Base-by-base conservation (phyloP, 2,329 filamentous ascomycete species). In the Elsinoe australis region DNA sequence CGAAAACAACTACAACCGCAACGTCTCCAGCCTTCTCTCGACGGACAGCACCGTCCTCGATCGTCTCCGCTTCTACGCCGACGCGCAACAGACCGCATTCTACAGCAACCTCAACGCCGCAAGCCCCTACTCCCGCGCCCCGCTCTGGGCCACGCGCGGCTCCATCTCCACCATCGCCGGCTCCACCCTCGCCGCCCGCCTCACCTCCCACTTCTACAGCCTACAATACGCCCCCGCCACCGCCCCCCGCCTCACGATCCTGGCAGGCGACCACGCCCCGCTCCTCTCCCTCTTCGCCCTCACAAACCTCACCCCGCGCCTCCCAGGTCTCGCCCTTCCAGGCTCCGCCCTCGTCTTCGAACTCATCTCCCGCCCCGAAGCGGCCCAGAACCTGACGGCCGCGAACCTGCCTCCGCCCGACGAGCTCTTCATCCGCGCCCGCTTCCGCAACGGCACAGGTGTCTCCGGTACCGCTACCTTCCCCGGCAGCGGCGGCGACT, bases 391-490 rank as follows among this genome's bases (percentile, higher is more conserved):
- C 49, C 45, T 28, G 21, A 53, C 57, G 29, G 45, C 32, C 4
- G 39, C 32, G 15, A 33, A 33, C 45, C 74, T 71, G 48, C 71
- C 71, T 0, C 44, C 53, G 10, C 56, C 57, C 0, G 58, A 64
- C 2, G 66, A 78, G 17, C 66, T 81, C 32, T 75, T 64, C 60
- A 71, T 80, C 22, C 70, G 74, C 15, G 78, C 80, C 58, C 64
- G 71, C 49, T 72, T 76, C 61, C 74, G 73, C 55, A 80, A 81
- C 55, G 75, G 74, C 41, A 76, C 75, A 0, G 62, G 65, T 18
- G 50, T 51, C 14, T 49, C 52, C 8, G 36, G 52, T 32, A 14
- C 52, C 24, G 18, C 9, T 18, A 31, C 39, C 24, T 44, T 44
- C 39, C 39, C 39, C 4, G 45, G 52, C 8, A 52, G 60, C 17